These are phyloP conservation scores for Sordaria brevicollis DNA, from an alignment of 495 filamentous ascomycete species.

Conservation along the genomic window DNA sequence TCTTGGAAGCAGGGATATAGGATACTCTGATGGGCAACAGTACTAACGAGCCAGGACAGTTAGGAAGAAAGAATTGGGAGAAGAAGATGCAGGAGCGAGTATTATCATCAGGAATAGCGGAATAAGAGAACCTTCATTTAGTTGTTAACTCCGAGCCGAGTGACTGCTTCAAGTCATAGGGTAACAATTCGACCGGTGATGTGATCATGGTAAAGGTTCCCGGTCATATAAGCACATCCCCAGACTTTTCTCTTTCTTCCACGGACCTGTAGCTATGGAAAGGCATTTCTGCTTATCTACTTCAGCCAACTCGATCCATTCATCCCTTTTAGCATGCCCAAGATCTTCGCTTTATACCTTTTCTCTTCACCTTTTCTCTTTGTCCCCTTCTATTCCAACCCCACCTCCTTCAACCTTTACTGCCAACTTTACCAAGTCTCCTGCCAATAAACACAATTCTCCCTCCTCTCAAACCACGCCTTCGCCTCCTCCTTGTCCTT, in stretches of 20 bases:
- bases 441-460: slow-evolving; percentile 29
- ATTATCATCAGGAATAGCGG: neutral
- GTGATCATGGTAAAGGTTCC: neutral
- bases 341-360: neutral
- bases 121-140: no score
- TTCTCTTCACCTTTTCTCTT: neutral
- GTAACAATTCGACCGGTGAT: neutral
- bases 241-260: no score
- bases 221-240: no score
- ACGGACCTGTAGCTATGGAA: no score
- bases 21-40: no score
- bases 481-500: slow-evolving; percentile 18
- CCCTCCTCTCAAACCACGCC: slow-evolving; percentile 12
- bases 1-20: no score
- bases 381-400: neutral
- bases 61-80: no score
- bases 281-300: neutral
- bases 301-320: neutral
- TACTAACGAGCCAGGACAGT: no score
- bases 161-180: neutral
- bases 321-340: neutral
- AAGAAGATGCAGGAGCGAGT: no score
- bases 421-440: slow-evolving; percentile 31
- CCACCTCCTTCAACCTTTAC: neutral
- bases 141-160: neutral